Conservation (phyloP, 352 stramenopile species). For the Blastocystis sp. region DNA sequence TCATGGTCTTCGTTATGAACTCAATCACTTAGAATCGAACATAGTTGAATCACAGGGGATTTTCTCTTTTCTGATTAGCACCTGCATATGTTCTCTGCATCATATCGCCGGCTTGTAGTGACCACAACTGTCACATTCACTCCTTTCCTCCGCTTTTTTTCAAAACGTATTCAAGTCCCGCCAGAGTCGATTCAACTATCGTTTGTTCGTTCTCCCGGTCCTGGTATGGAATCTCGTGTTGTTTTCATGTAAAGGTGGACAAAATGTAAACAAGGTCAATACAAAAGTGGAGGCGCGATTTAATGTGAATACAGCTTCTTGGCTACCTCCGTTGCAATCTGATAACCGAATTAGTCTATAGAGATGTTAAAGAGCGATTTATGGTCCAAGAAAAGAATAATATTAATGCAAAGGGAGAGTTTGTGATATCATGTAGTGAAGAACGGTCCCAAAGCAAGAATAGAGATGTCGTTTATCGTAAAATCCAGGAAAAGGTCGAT, state of each 20-base stretch:
- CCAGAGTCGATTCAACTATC: background rate
- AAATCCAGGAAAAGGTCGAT: slow-evolving; percentile 65
- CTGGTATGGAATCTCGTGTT: background rate
- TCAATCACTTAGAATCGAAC: too few species aligned
- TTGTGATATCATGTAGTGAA: slow-evolving; percentile 62
- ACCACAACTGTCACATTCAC: background rate
- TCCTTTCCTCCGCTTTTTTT: background rate
- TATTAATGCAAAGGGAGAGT: slow-evolving; percentile 64
- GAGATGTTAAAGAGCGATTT: slow-evolving; percentile 63
- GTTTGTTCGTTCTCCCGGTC: slow-evolving; percentile 44
- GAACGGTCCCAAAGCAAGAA: slow-evolving; percentile 64
- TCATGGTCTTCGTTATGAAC: too few species aligned
- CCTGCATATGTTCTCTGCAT: background rate
- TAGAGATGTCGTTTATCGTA: slow-evolving; percentile 52
- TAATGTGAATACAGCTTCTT: slow-evolving; percentile 47
- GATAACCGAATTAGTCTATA: background rate
- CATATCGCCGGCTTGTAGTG: background rate
- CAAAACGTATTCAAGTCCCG: background rate
- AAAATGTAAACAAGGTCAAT: slow-evolving; percentile 65
- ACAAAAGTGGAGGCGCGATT: slow-evolving; percentile 64
- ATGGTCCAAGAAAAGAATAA: slow-evolving; percentile 61
- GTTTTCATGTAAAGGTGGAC: background rate
- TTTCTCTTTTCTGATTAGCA: too few species aligned
- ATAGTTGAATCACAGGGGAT: too few species aligned
- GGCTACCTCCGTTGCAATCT: background rate